Base-by-base conservation (phyloP, 257 asterid genomes). In the Lantana camara region DNA sequence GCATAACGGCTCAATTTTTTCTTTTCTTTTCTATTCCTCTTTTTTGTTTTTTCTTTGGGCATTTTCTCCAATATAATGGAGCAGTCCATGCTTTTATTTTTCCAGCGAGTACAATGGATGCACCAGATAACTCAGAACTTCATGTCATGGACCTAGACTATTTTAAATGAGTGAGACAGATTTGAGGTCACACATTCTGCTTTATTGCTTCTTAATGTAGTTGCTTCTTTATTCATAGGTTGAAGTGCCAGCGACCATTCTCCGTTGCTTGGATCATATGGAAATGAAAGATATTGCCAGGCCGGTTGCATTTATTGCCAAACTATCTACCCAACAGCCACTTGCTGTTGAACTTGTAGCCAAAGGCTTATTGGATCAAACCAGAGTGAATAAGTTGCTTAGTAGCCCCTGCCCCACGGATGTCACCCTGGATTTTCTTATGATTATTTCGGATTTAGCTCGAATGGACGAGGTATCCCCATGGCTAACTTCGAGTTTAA, bases 401-500 rank as follows among this genome's bases (percentile, higher is more conserved):
- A 80, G 65, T 59, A 77, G 77, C 73, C 76, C 95, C 20, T 88
- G 91, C 73, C 93, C 97, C 0, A 79, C 82, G 75, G 99, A 90
- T 76, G 95, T 79, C 63, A 82, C 83, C 52, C 69, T 90, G 68
- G 99, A 94, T 64, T 83, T 88, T 86, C 96, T 94, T 30, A 94
- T 90, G 97, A 84, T 94, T 76, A 70, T 90, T 72, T 94, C 99
- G 72, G 99, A 94, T 75, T 70, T 94, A 57, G 99, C 99, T 74
- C 95, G 97, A 67, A 90, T 90, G 99, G 95, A 90, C 77, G 86
- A 94, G 97, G 99, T 94, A 76, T 70, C 52, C 14, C 42, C 41
- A 35, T 54, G 48, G 24, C 20, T 7, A 49, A 22, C 27, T 64
- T 69, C 46, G 62, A 53, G 42, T 46, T 67, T 54, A 4, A 5